Evolutionary conservation across 495 filamentous ascomycete species (phyloP).

Genomic region (Penicillium waksmanii): DNA sequence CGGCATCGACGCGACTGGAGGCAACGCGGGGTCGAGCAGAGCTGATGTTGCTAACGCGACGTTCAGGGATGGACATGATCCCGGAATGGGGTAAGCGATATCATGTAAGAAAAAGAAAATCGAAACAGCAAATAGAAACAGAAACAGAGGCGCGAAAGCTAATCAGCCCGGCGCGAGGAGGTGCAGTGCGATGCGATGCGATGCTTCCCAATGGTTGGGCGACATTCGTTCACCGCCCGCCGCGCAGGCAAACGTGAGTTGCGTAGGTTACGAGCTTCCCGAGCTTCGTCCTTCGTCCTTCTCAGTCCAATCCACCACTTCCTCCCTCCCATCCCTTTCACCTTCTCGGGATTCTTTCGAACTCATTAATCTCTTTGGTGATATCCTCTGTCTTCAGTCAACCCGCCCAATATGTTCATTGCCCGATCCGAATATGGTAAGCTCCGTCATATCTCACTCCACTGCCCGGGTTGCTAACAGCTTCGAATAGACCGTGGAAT

Average conservation of each 20-base stretch:
- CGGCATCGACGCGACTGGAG: constrained; percentile 50
- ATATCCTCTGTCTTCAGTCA: constrained; percentile 12
- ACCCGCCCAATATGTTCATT: constrained; percentile 86
- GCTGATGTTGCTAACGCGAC: constrained; percentile 48
- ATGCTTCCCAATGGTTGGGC: not conserved
- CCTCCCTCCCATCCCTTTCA: constrained; percentile 1
- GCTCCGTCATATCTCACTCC: constrained; percentile 36
- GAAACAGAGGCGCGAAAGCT: constrained; percentile 14
- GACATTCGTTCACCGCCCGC: constrained; percentile 30
- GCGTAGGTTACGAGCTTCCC: constrained; percentile 41
- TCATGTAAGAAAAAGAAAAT: constrained; percentile 1
- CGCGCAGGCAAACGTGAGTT: constrained; percentile 43
- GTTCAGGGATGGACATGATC: constrained; percentile 53
- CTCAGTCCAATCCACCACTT: constrained; percentile 1
- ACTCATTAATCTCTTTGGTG: constrained; percentile 2
- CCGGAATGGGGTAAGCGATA: constrained; percentile 12
- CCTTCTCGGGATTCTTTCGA: constrained; percentile 9
- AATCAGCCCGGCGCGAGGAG: not conserved
- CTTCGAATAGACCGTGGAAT: constrained; percentile 85
- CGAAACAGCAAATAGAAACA: constrained; percentile 3
- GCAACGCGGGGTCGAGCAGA: constrained; percentile 52
- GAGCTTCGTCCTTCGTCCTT: constrained; percentile 20
- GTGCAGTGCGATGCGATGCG: not conserved
- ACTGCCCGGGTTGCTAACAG: constrained; percentile 37
- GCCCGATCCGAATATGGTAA: constrained; percentile 99